These are phyloP conservation scores for Vigna unguiculata DNA, from an alignment of 306 rosid species.

Conservation along the genomic window DNA sequence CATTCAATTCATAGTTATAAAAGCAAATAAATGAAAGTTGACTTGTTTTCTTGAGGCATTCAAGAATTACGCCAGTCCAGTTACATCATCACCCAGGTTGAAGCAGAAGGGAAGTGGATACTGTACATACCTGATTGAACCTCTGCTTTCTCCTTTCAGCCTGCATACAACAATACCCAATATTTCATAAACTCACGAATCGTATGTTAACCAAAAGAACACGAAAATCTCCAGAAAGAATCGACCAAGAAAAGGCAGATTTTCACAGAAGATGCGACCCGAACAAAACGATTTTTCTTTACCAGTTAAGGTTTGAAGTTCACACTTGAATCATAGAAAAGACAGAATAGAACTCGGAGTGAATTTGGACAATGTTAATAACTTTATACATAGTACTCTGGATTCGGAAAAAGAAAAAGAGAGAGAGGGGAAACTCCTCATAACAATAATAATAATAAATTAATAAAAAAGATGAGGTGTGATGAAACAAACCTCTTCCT, in stretches of 20 bases:
- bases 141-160: slow-evolving; percentile 63
- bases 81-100: background rate
- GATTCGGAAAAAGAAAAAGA: too few relatives aligned
- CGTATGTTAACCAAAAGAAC: background rate
- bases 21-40: background rate
- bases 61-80: background rate
- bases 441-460: too few relatives aligned
- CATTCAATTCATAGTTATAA: background rate
- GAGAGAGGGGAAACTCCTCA: too few relatives aligned
- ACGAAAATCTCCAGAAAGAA: background rate
- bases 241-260: background rate
- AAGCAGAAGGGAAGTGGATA: background rate
- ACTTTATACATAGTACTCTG: background rate
- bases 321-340: background rate
- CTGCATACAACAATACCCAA: slow-evolving; percentile 69
- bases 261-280: too few relatives aligned
- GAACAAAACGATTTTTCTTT: background rate
- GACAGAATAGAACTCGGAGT: background rate
- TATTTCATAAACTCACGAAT: background rate
- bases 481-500: slow-evolving; percentile 57
- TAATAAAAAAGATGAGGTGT: background rate
- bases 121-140: slow-evolving; percentile 58
- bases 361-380: background rate
- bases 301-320: too few relatives aligned
- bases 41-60: background rate